Base-by-base conservation (phyloP, 2,329 filamentous ascomycete species). In the Trichophyton verrucosum region DNA sequence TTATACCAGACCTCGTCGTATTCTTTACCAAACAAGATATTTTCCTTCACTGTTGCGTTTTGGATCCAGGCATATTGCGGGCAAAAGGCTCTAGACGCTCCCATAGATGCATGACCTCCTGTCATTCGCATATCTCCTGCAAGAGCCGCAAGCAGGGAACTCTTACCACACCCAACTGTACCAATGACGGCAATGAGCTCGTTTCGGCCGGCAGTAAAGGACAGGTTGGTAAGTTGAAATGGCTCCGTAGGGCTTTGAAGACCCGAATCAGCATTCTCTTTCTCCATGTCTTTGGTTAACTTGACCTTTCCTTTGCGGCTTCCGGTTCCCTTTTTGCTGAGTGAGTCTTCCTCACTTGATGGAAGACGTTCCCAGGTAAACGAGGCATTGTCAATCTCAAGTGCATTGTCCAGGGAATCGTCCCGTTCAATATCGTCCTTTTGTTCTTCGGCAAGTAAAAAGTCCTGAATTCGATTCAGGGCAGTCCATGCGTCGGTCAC, bases 1-100 rank as follows among this genome's bases (percentile, higher is more conserved):
- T 86, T 81, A 69, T 96, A 95, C 91, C 92, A 96, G 2, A 77
- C 76, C 61, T 80, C 80, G 59, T 95, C 80, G 75, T 87, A 82
- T 0, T 84, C 82, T 59, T 90, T 92, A 9, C 92, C 92, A 68
- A 97, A 97, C 0, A 90, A 75, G 62, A 99, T 95, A 68, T 99
- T 99, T 38, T 96, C 84, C 64, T 84, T 85, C 2, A 97, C 82
- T 0, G 87, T 89, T 0, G 90, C 81, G 69, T 97, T 97, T 70
- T 97, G 92, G 57, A 99, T 96, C 94, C 94, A 99, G 0, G 94
- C 89, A 69, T 96, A 96, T 71, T 99, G 92, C 0, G 92, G 92
- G 66, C 94, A 97, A 68, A 96, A 96, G 0, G 92, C 89, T 64
- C 91, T 81, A 2, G 85, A 86, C 0, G 89, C 89, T 46, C 91